Conservation (phyloP, 371 early-diverging fungal species). For the Phascolomyces articulosus region DNA sequence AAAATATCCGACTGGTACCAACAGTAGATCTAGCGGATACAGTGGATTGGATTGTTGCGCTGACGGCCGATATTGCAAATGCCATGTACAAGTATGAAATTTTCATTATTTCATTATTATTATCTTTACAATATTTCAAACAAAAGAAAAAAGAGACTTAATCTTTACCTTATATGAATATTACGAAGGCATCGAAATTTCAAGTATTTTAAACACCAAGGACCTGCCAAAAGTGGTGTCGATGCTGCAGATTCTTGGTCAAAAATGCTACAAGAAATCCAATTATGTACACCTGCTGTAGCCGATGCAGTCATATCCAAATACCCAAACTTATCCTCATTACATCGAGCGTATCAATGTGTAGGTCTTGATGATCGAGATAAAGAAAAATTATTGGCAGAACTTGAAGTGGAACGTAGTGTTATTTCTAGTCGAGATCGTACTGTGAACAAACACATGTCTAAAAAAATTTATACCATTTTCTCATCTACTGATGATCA, state of each 20-base stretch:
- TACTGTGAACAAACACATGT: slow-evolving; percentile 50
- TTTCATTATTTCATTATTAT: too few species aligned
- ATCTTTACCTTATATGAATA: not conserved
- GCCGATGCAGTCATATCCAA: slow-evolving; percentile 57
- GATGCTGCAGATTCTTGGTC: slow-evolving; percentile 61
- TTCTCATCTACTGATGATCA: slow-evolving; percentile 57
- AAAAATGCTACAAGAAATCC: slow-evolving; percentile 70
- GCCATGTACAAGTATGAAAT: slow-evolving; percentile 57
- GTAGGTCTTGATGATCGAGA: slow-evolving; percentile 8
- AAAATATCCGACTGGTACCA: slow-evolving; percentile 47
- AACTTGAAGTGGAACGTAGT: slow-evolving; percentile 48
- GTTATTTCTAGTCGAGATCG: slow-evolving; percentile 32
- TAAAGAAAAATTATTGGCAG: slow-evolving; percentile 42
- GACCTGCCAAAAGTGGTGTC: slow-evolving; percentile 35
- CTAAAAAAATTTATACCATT: slow-evolving; percentile 57
- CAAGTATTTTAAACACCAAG: slow-evolving; percentile 8
- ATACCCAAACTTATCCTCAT: slow-evolving; percentile 59
- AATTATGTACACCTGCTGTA: slow-evolving; percentile 56
- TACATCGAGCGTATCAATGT: slow-evolving; percentile 55
- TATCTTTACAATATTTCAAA: too few species aligned
- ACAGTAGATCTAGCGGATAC: slow-evolving; percentile 56
- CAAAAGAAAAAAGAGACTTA: too few species aligned
- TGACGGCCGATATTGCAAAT: slow-evolving; percentile 66
- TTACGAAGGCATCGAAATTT: not conserved
- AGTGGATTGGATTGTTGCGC: slow-evolving; percentile 48